Conservation (phyloP, 2,329 filamentous ascomycete species). For the Daldinia sp. region DNA sequence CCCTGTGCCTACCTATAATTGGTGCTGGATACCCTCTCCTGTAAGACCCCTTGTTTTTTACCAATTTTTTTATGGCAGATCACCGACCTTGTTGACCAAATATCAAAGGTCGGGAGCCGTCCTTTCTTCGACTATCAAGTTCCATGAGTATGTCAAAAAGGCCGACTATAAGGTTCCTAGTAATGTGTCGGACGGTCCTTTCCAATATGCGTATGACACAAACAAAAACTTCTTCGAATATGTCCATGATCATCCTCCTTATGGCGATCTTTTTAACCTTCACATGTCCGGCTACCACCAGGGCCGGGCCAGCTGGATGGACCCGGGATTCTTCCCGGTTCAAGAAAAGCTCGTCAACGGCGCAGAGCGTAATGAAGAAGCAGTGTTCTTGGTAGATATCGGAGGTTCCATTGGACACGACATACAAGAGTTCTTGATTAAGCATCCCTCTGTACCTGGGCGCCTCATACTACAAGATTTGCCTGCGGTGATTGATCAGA, state of each 20-base stretch:
- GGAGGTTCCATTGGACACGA: neutral
- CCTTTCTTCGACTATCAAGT: neutral
- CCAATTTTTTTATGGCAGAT: too few species aligned
- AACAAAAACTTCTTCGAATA: neutral
- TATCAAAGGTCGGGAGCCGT: neutral
- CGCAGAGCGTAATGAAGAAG: neutral
- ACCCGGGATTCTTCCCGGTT: neutral
- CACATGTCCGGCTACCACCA: neutral
- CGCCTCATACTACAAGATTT: conserved; percentile 3
- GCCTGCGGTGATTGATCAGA: neutral
- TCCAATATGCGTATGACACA: neutral
- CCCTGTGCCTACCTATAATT: neutral
- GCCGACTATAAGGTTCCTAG: neutral
- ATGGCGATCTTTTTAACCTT: neutral
- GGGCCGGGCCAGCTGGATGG: neutral
- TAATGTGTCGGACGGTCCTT: neutral
- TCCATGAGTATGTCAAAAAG: neutral
- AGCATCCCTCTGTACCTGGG: neutral
- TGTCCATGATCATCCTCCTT: neutral
- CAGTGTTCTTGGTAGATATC: neutral
- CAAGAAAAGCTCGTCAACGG: neutral
- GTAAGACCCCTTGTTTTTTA: neutral
- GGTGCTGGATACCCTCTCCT: neutral
- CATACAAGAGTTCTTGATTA: neutral
- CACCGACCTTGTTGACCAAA: neutral